Conservation (phyloP, 139 green algal species). For the Chlorella sp. region DNA sequence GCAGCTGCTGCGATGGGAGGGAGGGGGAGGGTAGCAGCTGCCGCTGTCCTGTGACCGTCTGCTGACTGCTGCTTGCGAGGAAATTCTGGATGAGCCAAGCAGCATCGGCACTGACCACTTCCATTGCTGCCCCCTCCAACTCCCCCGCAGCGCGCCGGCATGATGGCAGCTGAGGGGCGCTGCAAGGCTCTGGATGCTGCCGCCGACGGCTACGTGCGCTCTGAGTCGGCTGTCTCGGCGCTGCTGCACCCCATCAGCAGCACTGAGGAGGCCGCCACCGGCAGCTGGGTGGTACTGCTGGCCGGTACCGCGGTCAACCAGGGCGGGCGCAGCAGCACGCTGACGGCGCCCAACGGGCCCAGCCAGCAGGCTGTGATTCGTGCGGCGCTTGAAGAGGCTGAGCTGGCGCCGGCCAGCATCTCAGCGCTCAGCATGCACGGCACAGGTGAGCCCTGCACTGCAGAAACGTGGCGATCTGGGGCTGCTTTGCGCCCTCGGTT, state of each 20-base stretch:
- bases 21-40: too few species aligned
- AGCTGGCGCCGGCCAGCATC: slow-evolving; percentile 2
- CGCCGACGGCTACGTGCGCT: slow-evolving; percentile 83
- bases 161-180: slow-evolving; percentile 82
- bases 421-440: slow-evolving; percentile 65
- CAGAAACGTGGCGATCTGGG: too few species aligned
- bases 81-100: too few species aligned
- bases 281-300: slow-evolving; percentile 34
- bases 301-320: slow-evolving; percentile 63
- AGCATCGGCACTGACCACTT: too few species aligned
- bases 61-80: too few species aligned
- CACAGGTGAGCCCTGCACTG: slow-evolving; percentile 55
- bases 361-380: slow-evolving; percentile 81
- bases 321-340: slow-evolving; percentile 80
- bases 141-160: slow-evolving; percentile 56
- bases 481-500: too few species aligned
- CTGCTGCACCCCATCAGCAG: slow-evolving; percentile 37
- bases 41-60: too few species aligned
- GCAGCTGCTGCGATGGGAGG: background rate
- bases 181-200: slow-evolving; percentile 90
- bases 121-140: background rate
- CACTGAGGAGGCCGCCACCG: background rate
- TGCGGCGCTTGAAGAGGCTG: slow-evolving; percentile 47
- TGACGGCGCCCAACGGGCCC: slow-evolving; percentile 90
- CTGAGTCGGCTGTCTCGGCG: slow-evolving; percentile 55